Conservation (phyloP, 2,329 filamentous ascomycete species). For the Trichoderma asperellum region DNA sequence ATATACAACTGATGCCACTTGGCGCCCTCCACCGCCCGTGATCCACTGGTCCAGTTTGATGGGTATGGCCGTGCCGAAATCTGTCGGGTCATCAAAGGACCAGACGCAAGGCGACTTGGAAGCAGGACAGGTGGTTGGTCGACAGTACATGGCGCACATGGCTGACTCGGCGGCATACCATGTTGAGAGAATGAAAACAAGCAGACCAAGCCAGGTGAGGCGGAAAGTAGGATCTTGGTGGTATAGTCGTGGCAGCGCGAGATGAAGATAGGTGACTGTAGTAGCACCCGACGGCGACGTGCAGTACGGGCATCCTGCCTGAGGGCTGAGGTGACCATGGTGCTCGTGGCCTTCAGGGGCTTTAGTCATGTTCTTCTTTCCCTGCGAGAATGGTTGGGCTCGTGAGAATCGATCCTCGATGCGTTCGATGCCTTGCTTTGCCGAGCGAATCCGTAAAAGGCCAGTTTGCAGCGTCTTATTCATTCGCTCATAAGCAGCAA, state of each 20-base stretch:
- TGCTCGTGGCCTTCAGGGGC: slow-evolving; percentile 30
- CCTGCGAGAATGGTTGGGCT: slow-evolving; percentile 37
- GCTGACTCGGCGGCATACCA: slow-evolving; percentile 60
- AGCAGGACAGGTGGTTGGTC: slow-evolving; percentile 53
- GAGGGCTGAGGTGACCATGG: slow-evolving; percentile 3
- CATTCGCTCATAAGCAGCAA: slow-evolving; percentile 55
- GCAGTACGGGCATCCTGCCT: slow-evolving; percentile 31
- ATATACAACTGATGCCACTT: slow-evolving; percentile 40
- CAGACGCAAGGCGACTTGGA: slow-evolving; percentile 52
- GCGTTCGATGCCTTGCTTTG: slow-evolving; percentile 62
- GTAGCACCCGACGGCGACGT: slow-evolving; percentile 26
- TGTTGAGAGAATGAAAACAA: slow-evolving; percentile 48
- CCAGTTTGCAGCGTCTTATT: slow-evolving; percentile 56
- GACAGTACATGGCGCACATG: slow-evolving; percentile 59
- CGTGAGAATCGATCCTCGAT: slow-evolving; percentile 57
- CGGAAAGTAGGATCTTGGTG: slow-evolving; percentile 48
- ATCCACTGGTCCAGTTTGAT: slow-evolving; percentile 66
- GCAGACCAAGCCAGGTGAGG: slow-evolving; percentile 53
- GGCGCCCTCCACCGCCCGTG: slow-evolving; percentile 56
- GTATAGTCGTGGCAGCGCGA: slow-evolving; percentile 55
- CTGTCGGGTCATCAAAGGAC: slow-evolving; percentile 60
- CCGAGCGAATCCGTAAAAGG: slow-evolving; percentile 56
- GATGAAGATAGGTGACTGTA: slow-evolving; percentile 44
- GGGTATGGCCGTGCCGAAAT: slow-evolving; percentile 63
- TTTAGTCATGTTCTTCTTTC: slow-evolving; percentile 5